phyloP scores from a whole-genome alignment of 2,329 filamentous ascomycete genomes.

The Xylariaceae sp. region DNA sequence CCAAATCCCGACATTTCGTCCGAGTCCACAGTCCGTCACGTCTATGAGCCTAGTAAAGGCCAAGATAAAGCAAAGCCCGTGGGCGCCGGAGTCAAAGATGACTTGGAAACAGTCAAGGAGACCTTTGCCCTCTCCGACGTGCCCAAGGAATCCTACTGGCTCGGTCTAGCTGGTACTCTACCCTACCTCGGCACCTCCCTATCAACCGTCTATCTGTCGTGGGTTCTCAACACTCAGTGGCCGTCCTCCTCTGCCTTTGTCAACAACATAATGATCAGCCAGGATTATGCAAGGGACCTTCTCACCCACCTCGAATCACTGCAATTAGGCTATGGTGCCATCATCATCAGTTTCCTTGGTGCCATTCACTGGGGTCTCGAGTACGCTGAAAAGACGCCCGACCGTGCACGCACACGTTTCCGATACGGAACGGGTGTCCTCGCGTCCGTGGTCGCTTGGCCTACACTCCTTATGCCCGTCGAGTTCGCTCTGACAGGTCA shows the following conservation, averaged over 20 bases:
- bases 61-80: conserved; percentile 27
- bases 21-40: conserved; percentile 53
- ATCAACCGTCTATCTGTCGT: conserved; percentile 78
- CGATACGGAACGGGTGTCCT: conserved; percentile 82
- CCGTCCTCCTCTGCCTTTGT: conserved; percentile 60
- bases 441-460: conserved; percentile 82
- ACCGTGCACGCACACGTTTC: conserved; percentile 62
- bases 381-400: conserved; percentile 68
- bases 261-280: conserved; percentile 64
- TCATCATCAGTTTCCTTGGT: conserved; percentile 91
- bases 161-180: conserved; percentile 75
- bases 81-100: conserved; percentile 39
- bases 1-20: conserved; percentile 61
- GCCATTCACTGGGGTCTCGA: conserved; percentile 93
- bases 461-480: conserved; percentile 78
- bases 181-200: conserved; percentile 84
- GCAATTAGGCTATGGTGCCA: conserved; percentile 86
- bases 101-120: conserved; percentile 63
- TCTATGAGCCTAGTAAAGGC: conserved; percentile 40
- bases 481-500: conserved; percentile 84
- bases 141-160: conserved; percentile 63
- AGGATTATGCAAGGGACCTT: conserved; percentile 68
- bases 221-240: conserved; percentile 70
- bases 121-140: conserved; percentile 65
- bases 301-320: conserved; percentile 78